Percentiles rank a stretch among this genome's conserved stretches.
phyloP scores from a whole-genome alignment of 129 eudicot species.

The Oenanthe sinensis region DNA sequence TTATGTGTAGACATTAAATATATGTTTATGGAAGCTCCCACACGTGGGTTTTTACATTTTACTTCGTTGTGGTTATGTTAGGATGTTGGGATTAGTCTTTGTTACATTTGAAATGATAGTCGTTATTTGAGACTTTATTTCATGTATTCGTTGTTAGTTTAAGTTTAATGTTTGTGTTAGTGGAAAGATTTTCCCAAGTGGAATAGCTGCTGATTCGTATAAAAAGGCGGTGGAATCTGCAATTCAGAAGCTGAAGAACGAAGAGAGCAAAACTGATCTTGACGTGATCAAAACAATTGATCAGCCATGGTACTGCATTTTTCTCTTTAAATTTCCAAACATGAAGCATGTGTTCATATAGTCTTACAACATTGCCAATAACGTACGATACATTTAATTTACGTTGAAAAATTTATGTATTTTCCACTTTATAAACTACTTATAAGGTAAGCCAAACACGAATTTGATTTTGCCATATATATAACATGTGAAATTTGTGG shows the following conservation, averaged over 20 bases:
- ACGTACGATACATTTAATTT: background rate
- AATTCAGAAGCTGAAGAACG: constrained; percentile 46
- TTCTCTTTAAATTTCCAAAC: background rate
- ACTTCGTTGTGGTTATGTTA: background rate
- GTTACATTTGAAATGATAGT: background rate
- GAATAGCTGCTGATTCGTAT: constrained; percentile 62
- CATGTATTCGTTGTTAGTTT: background rate
- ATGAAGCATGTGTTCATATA: background rate
- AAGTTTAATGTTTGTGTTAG: constrained; percentile 13
- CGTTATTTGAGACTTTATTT: background rate
- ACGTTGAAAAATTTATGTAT: too few relatives aligned
- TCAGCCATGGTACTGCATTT: constrained; percentile 29
- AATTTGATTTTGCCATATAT: background rate
- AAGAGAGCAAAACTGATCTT: constrained; percentile 23
- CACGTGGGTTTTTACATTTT: background rate
- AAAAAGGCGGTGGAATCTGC: constrained; percentile 89
- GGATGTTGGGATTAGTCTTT: background rate
- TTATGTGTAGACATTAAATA: background rate
- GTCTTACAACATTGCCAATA: background rate
- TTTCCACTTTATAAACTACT: too few relatives aligned
- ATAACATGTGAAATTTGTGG: background rate
- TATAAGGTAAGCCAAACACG: too few relatives aligned
- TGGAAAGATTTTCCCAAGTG: constrained; percentile 88
- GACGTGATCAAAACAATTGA: constrained; percentile 23
- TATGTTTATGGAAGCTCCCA: background rate